phyloP scores from a whole-genome alignment of 768 basidiomycete genomes.

The Lactarius evosmus region DNA sequence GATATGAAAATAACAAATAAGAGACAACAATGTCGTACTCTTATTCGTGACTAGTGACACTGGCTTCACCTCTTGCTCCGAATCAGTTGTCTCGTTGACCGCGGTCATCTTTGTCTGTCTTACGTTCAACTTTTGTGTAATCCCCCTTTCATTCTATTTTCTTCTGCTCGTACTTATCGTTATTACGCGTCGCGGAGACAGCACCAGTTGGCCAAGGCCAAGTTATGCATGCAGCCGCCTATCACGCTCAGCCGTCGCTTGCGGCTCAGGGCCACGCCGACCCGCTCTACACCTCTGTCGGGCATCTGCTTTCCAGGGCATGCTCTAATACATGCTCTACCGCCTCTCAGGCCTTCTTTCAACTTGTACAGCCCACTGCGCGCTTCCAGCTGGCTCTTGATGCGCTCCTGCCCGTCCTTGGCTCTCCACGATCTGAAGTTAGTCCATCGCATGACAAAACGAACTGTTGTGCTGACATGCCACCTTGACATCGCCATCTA shows the following conservation, averaged over 20 bases:
- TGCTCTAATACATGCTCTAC: constrained; percentile 73
- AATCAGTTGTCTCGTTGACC: not conserved
- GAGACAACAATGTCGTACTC: constrained; percentile 4
- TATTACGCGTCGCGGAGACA: not conserved
- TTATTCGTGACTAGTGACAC: not conserved
- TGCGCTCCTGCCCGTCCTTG: constrained; percentile 72
- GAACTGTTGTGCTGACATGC: not conserved
- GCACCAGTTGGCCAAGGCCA: constrained; percentile 19
- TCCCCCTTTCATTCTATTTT: not conserved
- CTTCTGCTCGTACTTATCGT: constrained; percentile 4
- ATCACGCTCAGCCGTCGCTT: constrained; percentile 36
- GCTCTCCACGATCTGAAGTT: constrained; percentile 34
- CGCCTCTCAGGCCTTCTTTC: constrained; percentile 68
- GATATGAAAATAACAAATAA: constrained; percentile 12
- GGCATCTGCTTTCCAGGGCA: constrained; percentile 62
- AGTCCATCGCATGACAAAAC: constrained; percentile 4
- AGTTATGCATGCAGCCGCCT: constrained; percentile 35
- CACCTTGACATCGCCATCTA: not conserved
- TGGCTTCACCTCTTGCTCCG: not conserved
- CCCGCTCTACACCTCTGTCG: constrained; percentile 59
- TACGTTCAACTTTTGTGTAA: constrained; percentile 1
- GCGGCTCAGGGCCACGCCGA: constrained; percentile 40
- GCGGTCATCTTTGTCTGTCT: not conserved
- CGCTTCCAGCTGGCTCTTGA: constrained; percentile 84
- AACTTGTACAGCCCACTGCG: constrained; percentile 70